Conservation (phyloP, 176 grass and related monocot genomes). For the Sorghum bicolor region Sorghum_bicolor_NCBIv3 NC_012879.2:4322001-4322500, state of each 20-base stretch:
- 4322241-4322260: conserved; percentile 30
- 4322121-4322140: conserved; percentile 3
- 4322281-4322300: neutral
- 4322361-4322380: neutral
- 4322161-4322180: neutral
- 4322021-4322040: neutral
- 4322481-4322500: neutral
- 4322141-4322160: neutral
- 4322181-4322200: conserved; percentile 20
- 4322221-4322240: conserved; percentile 18
- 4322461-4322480: neutral
- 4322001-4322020: neutral
- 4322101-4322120: neutral
- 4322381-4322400: neutral
- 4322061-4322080: neutral
- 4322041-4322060: neutral
- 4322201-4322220: neutral
- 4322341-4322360: neutral
- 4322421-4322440: neutral
- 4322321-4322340: neutral
- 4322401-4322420: neutral
- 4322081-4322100: conserved; percentile 6
- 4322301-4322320: neutral
- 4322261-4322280: neutral
- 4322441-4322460: conserved; percentile 29